phyloP scores from a whole-genome alignment of 108 stramenopile genomes.

The Cyclostephanos tholiformis region DNA sequence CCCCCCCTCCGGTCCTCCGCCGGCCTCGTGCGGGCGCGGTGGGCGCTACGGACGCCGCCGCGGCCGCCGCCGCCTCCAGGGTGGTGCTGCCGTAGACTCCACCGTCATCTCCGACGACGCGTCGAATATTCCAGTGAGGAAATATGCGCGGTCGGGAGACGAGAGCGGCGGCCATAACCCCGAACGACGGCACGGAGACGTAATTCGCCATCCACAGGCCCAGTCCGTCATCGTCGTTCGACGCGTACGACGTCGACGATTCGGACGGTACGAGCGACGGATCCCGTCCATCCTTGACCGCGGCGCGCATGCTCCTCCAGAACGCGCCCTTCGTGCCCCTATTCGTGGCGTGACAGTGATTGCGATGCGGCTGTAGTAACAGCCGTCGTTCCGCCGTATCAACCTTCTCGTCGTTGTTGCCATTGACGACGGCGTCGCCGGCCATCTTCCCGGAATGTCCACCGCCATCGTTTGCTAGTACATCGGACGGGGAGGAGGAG shows the following conservation, averaged over 20 bases:
- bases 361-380: conserved; percentile 1
- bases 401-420: neutral
- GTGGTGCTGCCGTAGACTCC: neutral
- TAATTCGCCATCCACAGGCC: neutral
- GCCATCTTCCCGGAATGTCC: neutral
- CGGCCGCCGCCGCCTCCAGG: neutral
- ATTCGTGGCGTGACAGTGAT: conserved; percentile 41
- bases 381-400: neutral
- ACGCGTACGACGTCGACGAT: neutral
- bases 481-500: no score
- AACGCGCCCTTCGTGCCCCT: conserved; percentile 4
- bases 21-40: neutral
- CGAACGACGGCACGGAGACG: neutral
- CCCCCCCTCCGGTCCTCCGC: neutral
- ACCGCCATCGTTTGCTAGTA: no score
- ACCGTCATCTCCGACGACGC: neutral
- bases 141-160: neutral
- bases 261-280: neutral
- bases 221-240: neutral
- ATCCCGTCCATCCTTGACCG: conserved; percentile 28
- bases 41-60: neutral
- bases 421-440: neutral
- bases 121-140: neutral
- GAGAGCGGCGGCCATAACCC: neutral
- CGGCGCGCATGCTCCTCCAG: conserved; percentile 31